phyloP scores from a whole-genome alignment of 2,329 filamentous ascomycete species.

The Sclerotiophoma versabilis region DNA sequence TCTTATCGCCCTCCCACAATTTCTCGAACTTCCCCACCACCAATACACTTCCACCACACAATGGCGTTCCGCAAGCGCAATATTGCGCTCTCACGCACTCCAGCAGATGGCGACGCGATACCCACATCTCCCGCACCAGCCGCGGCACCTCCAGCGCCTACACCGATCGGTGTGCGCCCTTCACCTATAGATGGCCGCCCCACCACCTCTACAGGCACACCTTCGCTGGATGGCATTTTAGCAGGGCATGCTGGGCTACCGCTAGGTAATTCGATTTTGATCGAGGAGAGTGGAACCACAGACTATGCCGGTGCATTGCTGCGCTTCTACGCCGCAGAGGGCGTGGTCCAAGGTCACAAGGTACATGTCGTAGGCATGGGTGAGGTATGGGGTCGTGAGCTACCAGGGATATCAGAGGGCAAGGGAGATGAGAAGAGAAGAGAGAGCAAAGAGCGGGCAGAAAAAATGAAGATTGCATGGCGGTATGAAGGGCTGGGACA shows the following conservation, averaged over 20 bases:
- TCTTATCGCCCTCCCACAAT: slow-evolving; percentile 11
- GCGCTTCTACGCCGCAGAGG: slow-evolving; percentile 91
- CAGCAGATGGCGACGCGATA: slow-evolving; percentile 27
- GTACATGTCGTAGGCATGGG: slow-evolving; percentile 84
- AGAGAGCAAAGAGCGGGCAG: slow-evolving; percentile 45
- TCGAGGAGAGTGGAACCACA: slow-evolving; percentile 91
- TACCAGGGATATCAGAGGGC: slow-evolving; percentile 73
- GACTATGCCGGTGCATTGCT: slow-evolving; percentile 88
- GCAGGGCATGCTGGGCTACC: slow-evolving; percentile 86
- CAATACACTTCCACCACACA: neutral
- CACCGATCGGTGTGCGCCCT: slow-evolving; percentile 68
- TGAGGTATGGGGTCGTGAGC: slow-evolving; percentile 80
- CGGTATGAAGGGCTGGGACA: slow-evolving; percentile 86
- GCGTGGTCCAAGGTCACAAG: slow-evolving; percentile 86
- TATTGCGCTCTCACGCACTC: slow-evolving; percentile 59
- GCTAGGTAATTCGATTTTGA: slow-evolving; percentile 78
- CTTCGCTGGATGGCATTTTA: slow-evolving; percentile 82
- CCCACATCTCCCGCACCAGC: slow-evolving; percentile 16
- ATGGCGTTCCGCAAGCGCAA: slow-evolving; percentile 77
- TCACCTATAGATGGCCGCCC: slow-evolving; percentile 87
- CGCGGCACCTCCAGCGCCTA: slow-evolving; percentile 22
- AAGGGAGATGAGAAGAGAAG: slow-evolving; percentile 41
- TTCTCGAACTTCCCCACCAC: slow-evolving; percentile 10
- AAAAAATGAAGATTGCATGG: slow-evolving; percentile 99
- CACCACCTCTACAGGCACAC: slow-evolving; percentile 90